Percentiles rank a stretch among this genome's conserved stretches.
Conservation (phyloP, 345 rosid genomes). For the Dovyalis caffra region DNA sequence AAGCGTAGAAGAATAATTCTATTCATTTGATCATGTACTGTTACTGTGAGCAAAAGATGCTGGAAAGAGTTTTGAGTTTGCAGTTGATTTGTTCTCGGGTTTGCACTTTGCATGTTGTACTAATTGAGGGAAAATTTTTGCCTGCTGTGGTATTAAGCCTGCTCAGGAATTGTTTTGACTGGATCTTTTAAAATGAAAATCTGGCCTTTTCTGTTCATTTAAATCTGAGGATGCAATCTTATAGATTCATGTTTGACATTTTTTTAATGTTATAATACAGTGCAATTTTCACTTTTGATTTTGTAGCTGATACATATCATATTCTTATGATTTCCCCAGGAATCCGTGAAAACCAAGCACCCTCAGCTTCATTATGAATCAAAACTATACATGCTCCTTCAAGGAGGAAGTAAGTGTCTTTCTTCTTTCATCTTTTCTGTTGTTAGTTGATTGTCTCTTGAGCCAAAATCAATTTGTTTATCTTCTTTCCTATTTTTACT, state of each 20-base stretch:
- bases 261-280: not conserved
- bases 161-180: not conserved
- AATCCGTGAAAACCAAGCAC: constrained; percentile 77
- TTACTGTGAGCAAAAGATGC: not conserved
- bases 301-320: not conserved
- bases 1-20: not conserved
- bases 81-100: not conserved
- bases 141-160: not conserved
- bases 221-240: not conserved
- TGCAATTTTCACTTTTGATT: not conserved
- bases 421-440: not conserved
- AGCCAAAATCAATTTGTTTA: not conserved
- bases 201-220: not conserved
- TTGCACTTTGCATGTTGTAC: not conserved
- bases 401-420: constrained; percentile 77
- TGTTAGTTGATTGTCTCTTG: not conserved
- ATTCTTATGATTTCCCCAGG: constrained; percentile 36
- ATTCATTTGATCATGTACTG: not conserved
- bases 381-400: constrained; percentile 77
- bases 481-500: constrained; percentile 3
- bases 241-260: not conserved
- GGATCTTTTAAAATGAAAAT: not conserved
- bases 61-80: not conserved
- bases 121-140: not conserved
- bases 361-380: constrained; percentile 91